Percentiles rank a stretch among this genome's conserved stretches.
Evolutionary conservation across 2,329 filamentous ascomycete genomes (phyloP).

Genomic region (Ceratocystis lukuohia): DNA sequence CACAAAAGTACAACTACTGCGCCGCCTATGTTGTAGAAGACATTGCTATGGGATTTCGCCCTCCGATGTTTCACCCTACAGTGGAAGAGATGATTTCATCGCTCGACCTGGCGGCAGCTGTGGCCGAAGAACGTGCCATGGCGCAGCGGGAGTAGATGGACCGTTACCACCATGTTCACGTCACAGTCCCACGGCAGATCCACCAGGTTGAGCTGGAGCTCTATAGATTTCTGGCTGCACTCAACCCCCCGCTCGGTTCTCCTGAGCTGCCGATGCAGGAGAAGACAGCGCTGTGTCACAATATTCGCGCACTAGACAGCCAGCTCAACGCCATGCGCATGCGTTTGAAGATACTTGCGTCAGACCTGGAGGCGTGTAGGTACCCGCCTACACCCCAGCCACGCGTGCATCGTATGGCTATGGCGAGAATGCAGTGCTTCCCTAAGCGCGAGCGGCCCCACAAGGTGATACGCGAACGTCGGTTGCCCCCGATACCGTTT

Average conservation of each 20-base stretch:
- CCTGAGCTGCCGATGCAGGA: neutral
- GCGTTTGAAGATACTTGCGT: neutral
- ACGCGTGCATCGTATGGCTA: neutral
- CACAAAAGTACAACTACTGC: slow-evolving; percentile 75
- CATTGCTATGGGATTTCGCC: slow-evolving; percentile 46
- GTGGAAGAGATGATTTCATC: slow-evolving; percentile 16
- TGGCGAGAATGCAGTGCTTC: neutral
- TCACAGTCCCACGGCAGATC: neutral
- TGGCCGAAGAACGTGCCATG: slow-evolving; percentile 11
- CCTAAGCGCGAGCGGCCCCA: neutral
- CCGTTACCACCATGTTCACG: slow-evolving; percentile 10
- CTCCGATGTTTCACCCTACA: slow-evolving; percentile 27
- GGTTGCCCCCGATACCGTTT: slow-evolving; percentile 1
- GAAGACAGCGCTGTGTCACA: neutral
- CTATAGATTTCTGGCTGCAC: neutral
- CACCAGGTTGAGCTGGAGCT: neutral
- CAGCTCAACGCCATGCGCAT: neutral
- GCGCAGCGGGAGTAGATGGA: slow-evolving; percentile 14
- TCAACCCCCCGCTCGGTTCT: neutral
- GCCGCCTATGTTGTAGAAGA: slow-evolving; percentile 68
- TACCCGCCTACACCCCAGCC: neutral
- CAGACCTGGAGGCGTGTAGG: neutral
- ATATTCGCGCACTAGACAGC: neutral
- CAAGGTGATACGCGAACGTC: neutral
- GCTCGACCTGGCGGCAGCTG: neutral